A percentile compares a stretch with the other conserved stretches of the same genome.
Evolutionary conservation across 805 yeast species (phyloP).

Genomic region (Metschnikowia lunata): DNA sequence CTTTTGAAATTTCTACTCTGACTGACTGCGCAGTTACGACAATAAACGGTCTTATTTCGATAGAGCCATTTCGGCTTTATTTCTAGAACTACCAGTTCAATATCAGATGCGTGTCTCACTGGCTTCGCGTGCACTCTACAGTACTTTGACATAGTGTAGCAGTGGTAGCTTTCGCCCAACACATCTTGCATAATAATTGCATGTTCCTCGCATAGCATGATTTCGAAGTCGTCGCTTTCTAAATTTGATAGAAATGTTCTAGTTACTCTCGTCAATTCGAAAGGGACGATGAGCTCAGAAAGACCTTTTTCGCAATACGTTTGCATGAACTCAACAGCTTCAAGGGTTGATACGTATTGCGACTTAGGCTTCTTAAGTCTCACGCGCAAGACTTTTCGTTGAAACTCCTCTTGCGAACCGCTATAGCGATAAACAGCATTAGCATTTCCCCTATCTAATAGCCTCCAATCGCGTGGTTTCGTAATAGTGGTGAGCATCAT

Average conservation of each 20-base stretch:
- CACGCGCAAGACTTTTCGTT: constrained; percentile 37
- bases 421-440: constrained; percentile 42
- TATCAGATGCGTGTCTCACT: not conserved
- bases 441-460: constrained; percentile 46
- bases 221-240: constrained; percentile 22
- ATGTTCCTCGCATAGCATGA: constrained; percentile 37
- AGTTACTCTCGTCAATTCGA: constrained; percentile 29
- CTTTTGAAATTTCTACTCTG: constrained; percentile 11
- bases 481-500: too few relatives aligned
- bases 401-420: constrained; percentile 31
- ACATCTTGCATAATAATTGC: constrained; percentile 44
- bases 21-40: constrained; percentile 17
- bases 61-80: constrained; percentile 20
- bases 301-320: constrained; percentile 28
- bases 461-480: constrained; percentile 36
- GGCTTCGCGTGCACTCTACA: constrained; percentile 26
- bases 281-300: constrained; percentile 29
- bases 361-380: constrained; percentile 31
- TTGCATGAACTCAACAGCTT: constrained; percentile 39
- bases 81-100: constrained; percentile 11
- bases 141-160: constrained; percentile 30
- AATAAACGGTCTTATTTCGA: constrained; percentile 12
- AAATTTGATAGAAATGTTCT: constrained; percentile 27
- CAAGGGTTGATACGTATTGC: constrained; percentile 36
- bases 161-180: constrained; percentile 28